These are phyloP conservation scores for Ascochyta lentis DNA, from an alignment of 2,329 filamentous ascomycete genomes.

Conservation along the genomic window DNA sequence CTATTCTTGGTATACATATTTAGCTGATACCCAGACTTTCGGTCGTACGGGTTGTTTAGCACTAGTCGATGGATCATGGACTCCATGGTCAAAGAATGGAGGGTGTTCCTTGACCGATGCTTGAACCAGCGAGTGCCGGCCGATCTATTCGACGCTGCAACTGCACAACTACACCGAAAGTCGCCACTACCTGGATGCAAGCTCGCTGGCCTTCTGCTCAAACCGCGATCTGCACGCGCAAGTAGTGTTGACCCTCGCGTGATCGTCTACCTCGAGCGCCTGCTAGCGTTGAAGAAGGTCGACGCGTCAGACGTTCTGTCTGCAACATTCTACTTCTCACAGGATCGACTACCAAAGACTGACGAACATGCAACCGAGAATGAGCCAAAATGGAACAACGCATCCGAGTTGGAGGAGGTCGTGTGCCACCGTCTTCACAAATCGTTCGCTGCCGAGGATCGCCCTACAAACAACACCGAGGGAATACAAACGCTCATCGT, in stretches of 20 bases:
- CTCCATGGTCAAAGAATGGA: conserved; percentile 43
- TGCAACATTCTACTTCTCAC: conserved; percentile 44
- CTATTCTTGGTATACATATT: conserved; percentile 20
- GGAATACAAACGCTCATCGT: conserved; percentile 39
- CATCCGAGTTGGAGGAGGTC: conserved; percentile 48
- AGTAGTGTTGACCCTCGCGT: conserved; percentile 45
- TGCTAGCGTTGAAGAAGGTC: conserved; percentile 41
- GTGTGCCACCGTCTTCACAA: conserved; percentile 48
- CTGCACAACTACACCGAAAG: conserved; percentile 40
- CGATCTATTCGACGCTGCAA: conserved; percentile 44
- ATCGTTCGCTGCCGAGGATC: conserved; percentile 42
- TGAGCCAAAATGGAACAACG: conserved; percentile 39
- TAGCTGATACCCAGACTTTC: conserved; percentile 19
- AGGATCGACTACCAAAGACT: conserved; percentile 39
- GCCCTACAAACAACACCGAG: conserved; percentile 41
- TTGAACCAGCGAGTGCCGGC: conserved; percentile 40
- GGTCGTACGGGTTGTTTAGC: conserved; percentile 20
- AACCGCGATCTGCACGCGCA: conserved; percentile 35
- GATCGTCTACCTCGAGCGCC: conserved; percentile 43
- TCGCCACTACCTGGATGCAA: conserved; percentile 46
- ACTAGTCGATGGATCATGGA: conserved; percentile 43
- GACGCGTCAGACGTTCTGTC: conserved; percentile 46
- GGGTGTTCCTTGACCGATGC: conserved; percentile 44
- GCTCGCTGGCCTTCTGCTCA: conserved; percentile 45
- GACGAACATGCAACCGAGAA: conserved; percentile 27